A percentile compares a stretch with the other conserved stretches of the same genome.
These are phyloP conservation scores for Thinopyrum elongatum DNA, from an alignment of 176 grass and related monocot species.

Conservation along the genomic window DNA sequence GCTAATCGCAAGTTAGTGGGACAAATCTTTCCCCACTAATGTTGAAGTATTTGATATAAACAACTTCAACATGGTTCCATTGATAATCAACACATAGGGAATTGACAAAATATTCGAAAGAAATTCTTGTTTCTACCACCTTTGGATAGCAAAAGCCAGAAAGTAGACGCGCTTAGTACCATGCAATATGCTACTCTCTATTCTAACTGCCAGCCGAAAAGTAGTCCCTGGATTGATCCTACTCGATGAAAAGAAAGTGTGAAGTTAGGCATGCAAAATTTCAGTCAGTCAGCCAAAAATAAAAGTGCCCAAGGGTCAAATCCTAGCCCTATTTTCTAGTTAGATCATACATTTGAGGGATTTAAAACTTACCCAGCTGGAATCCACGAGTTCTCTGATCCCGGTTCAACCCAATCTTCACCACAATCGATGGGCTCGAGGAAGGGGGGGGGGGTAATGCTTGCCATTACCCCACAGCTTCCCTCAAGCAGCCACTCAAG, in stretches of 20 bases:
- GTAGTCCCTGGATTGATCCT: not conserved
- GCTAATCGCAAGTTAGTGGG: not conserved
- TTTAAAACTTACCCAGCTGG: not conserved
- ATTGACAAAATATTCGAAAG: not conserved
- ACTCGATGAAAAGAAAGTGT: not conserved
- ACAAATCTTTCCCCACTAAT: not conserved
- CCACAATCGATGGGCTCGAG: not conserved
- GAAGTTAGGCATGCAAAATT: too few relatives aligned
- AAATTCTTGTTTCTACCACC: not conserved
- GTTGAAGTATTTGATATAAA: not conserved
- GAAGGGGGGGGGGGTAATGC: not conserved
- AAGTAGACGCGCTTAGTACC: not conserved
- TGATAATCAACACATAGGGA: not conserved
- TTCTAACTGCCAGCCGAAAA: not conserved
- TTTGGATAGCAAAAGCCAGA: not conserved
- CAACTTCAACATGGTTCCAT: not conserved
- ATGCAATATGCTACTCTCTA: not conserved
- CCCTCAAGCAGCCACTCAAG: too few relatives aligned
- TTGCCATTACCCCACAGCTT: not conserved
- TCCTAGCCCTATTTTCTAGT: not conserved
- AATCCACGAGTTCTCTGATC: not conserved
- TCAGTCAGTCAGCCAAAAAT: too few relatives aligned
- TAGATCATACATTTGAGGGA: not conserved
- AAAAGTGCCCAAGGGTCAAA: not conserved
- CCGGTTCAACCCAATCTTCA: not conserved